Evolutionary conservation across 805 yeast genomes (phyloP), one percentile per base, ranked within the genome.

Genomic region (Blastobotrys peoriensis): DNA sequence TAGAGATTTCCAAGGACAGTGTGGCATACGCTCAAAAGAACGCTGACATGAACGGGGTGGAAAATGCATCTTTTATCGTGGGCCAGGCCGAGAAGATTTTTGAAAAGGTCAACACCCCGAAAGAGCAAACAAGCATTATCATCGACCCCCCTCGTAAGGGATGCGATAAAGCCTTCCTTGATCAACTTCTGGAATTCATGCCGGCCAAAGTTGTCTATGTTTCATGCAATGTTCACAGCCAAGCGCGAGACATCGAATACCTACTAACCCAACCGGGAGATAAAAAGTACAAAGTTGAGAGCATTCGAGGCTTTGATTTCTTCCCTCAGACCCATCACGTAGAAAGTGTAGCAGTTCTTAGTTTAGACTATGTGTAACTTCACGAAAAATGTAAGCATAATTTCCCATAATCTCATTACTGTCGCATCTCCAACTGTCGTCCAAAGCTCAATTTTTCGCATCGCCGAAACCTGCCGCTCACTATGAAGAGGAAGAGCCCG

Each of bases 91-190:
- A 89, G 62, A 76, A 79, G 62, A 81, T 93, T 47, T 93, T 93
- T 63, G 84, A 75, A 41, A 78, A 78, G 46, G 67, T 66, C 22
- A 48, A 51, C 49, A 78, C 87, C 3, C 94, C 95, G 5, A 71
- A 76, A 33, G 77, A 74, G 38, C 69, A 80, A 55, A 93, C 98
- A 0, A 79, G 95, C 8, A 93, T 93, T 30, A 88, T 93, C 47
- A 75, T 93, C 57, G 98, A 93, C 64, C 98, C 98, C 3, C 96
- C 98, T 36, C 79, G 98, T 63, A 93, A 91, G 64, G 98, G 98
- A 1, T 91, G 98, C 64, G 97, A 89, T 63, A 84, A 80, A 41
- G 78, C 79, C 6, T 93, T 93, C 60, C 70, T 93, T 64, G 79
- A 82, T 53, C 98, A 93, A 67, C 70, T 93, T 46, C 75, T 93